Conservation (phyloP, 2,329 filamentous ascomycete genomes). For the Cercospora beticola region DNA sequence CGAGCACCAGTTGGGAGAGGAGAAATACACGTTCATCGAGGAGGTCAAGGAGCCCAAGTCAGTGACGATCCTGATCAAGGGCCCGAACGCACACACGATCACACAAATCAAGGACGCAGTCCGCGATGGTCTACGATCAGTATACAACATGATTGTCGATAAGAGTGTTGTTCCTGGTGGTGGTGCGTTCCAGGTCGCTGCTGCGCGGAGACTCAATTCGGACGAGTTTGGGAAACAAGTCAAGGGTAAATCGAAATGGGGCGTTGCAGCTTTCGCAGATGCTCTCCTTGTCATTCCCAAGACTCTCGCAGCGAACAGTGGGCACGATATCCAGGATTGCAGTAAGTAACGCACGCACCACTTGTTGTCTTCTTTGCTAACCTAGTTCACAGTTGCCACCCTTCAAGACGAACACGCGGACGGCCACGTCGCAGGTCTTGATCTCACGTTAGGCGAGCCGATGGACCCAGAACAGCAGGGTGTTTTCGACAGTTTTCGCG, state of each 20-base stretch:
- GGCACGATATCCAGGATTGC: constrained; percentile 94
- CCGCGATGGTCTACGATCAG: constrained; percentile 87
- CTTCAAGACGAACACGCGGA: constrained; percentile 84
- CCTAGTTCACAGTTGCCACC: constrained; percentile 64
- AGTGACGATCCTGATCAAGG: constrained; percentile 96
- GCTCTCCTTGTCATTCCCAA: constrained; percentile 94
- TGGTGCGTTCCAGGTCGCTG: constrained; percentile 94
- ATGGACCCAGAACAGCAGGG: constrained; percentile 95
- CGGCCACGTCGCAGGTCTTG: constrained; percentile 81
- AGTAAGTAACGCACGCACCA: constrained; percentile 56
- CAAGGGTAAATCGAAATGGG: constrained; percentile 97
- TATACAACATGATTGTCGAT: constrained; percentile 99
- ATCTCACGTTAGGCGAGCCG: constrained; percentile 81
- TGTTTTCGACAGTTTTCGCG: constrained; percentile 94
- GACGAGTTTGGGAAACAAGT: constrained; percentile 84
- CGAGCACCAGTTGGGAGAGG: constrained; percentile 94
- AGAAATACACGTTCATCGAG: constrained; percentile 98
- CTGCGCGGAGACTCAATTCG: constrained; percentile 80
- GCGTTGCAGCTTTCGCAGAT: constrained; percentile 91
- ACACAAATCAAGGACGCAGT: constrained; percentile 95
- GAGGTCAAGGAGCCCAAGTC: constrained; percentile 99
- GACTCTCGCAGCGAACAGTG: constrained; percentile 92
- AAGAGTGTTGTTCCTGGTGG: constrained; percentile 90
- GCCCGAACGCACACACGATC: constrained; percentile 94
- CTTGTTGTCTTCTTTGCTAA: constrained; percentile 16